These are phyloP conservation scores for Vachellia pachyceras DNA, from an alignment of 306 rosid genomes.

Conservation along the genomic window DNA sequence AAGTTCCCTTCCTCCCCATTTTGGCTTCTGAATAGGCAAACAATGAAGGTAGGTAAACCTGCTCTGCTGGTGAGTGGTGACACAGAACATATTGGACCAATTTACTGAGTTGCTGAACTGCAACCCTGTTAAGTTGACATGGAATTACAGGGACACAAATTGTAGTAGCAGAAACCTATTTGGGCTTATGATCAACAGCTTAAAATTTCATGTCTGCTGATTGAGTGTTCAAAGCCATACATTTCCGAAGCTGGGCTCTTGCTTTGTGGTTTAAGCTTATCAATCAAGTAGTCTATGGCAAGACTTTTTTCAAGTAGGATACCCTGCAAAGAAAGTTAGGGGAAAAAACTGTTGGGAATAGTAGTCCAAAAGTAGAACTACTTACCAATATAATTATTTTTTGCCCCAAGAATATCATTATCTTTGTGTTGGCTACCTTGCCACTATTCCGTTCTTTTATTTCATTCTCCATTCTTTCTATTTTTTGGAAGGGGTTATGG, in stretches of 20 bases:
- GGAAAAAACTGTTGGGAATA: background rate
- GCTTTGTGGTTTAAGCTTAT: background rate
- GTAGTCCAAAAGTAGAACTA: background rate
- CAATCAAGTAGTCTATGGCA: background rate
- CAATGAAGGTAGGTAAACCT: background rate
- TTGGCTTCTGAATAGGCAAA: background rate
- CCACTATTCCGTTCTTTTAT: constrained; percentile 9
- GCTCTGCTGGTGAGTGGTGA: background rate
- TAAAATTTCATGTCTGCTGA: background rate
- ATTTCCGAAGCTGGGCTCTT: background rate
- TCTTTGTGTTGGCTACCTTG: constrained; percentile 13
- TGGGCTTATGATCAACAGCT: background rate
- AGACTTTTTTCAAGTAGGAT: background rate
- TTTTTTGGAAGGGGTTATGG: constrained; percentile 4
- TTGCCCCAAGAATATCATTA: background rate
- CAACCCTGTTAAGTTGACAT: background rate
- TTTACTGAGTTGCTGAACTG: background rate
- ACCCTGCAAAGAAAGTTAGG: background rate
- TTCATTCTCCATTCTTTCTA: background rate
- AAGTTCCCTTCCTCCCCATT: background rate
- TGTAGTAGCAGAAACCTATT: background rate
- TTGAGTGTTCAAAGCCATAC: background rate
- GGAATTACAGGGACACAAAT: background rate
- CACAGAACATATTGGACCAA: background rate
- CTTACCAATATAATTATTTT: constrained; percentile 13